Evolutionary conservation across 306 rosid genomes (phyloP), one percentile per base, ranked within the genome.

Genomic region (Fagus sylvatica): DNA sequence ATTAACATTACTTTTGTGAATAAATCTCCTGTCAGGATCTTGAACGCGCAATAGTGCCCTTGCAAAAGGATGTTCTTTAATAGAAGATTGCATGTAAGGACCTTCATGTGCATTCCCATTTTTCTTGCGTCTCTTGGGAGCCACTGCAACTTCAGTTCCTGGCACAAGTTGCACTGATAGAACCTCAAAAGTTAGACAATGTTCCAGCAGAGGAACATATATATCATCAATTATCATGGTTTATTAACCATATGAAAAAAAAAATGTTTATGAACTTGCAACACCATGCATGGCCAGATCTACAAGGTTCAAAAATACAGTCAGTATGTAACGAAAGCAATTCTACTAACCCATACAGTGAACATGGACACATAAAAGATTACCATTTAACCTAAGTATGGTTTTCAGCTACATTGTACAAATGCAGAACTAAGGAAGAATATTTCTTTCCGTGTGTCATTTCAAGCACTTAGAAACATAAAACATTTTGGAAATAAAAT

Each of bases 121-220:
- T 69, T 84, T 86, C 83, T 83, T 87, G 77, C 97, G 97, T 71
- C 84, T 83, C 84, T 95, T 95, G 39, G 98, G 95, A 81, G 97
- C 97, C 83, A 94, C 98, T 48, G 89, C 95, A 64, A 94, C 95
- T 83, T 94, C 89, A 64, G 97, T 89, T 79, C 92, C 93, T 13
- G 88, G 84, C 87, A 85, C 89, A 73, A 94, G 97, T 94, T 95
- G 93, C 79, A 95, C 98, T 95, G 93, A 72, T 11, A 73, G 72
- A 71, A 57, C 51, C 53, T 48, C 72, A 67, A 59, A 33, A 16
- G 85, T 89, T 81, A 89, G 87, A 75, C 69, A 70, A 39, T 69
- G 65, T 74, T 51, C 72, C 53, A 49, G 60, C 37, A 32, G 62
- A 51, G 57, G 22, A 53, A 53, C 13, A 65, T 62, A 36, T 65